Conservation (phyloP, 2,329 filamentous ascomycete species). For the Sphaerostilbella broomeana region DNA sequence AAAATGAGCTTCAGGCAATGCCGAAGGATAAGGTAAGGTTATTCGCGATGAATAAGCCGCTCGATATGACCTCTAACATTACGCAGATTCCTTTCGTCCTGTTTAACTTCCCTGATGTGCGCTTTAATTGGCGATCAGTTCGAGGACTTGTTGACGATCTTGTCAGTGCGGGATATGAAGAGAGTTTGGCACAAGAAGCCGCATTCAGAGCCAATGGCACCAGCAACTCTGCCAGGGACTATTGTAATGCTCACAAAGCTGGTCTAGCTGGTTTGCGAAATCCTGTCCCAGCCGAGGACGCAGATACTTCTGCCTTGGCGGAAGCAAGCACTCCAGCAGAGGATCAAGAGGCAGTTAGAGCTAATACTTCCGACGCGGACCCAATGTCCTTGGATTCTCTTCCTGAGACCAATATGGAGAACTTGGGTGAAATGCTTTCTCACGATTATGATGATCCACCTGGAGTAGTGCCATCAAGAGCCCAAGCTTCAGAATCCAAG, state of each 20-base stretch:
- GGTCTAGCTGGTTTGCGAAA: conserved; percentile 55
- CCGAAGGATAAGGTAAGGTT: conserved; percentile 52
- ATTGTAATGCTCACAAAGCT: conserved; percentile 60
- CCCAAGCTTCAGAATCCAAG: conserved; percentile 16
- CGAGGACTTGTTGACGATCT: conserved; percentile 28
- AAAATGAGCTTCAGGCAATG: conserved; percentile 63
- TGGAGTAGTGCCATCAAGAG: too few species aligned
- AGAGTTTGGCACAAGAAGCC: conserved; percentile 67
- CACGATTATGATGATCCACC: conserved; percentile 18
- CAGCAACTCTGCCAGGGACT: conserved; percentile 56
- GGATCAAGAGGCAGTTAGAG: conserved; percentile 21
- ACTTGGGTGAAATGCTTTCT: conserved; percentile 24
- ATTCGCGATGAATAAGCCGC: too few species aligned
- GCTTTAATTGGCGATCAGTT: conserved; percentile 41
- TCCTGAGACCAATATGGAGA: conserved; percentile 24
- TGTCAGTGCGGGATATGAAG: conserved; percentile 32
- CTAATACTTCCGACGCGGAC: conserved; percentile 26
- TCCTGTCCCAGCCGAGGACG: conserved; percentile 59
- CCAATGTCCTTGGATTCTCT: conserved; percentile 33
- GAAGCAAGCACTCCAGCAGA: conserved; percentile 17
- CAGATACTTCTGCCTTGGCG: conserved; percentile 30
- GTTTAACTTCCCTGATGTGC: conserved; percentile 37
- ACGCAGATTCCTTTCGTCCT: conserved; percentile 27
- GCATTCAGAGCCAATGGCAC: conserved; percentile 75
- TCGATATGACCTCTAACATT: conserved; percentile 7